Evolutionary conservation across 768 basidiomycete species (phyloP).

Genomic region (Dioszegia aurantiaca): DNA sequence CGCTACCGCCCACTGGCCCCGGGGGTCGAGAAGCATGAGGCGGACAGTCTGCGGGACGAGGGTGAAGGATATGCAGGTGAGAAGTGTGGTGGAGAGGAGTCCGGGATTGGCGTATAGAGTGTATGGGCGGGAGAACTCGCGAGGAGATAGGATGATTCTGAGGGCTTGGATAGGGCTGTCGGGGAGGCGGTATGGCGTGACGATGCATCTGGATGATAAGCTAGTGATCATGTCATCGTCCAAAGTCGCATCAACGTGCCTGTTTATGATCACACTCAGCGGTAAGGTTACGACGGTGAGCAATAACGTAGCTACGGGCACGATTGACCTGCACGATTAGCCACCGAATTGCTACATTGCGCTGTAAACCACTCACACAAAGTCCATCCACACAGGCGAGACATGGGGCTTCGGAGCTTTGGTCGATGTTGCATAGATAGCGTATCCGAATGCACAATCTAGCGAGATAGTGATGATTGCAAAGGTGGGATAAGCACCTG

Average conservation of each 20-base stretch:
- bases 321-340: no score
- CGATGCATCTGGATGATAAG: neutral
- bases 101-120: conserved; percentile 1
- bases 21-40: neutral
- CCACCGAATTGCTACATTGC: no score
- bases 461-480: no score
- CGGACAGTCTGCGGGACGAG: neutral
- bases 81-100: neutral
- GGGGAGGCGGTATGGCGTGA: neutral
- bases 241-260: neutral
- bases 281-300: neutral
- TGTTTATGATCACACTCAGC: neutral
- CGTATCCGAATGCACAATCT: no score
- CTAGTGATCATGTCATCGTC: neutral
- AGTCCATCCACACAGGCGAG: no score
- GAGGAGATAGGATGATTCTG: neutral
- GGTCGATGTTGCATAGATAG: no score
- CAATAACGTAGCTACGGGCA: neutral
- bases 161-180: neutral
- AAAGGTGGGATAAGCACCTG: neutral
- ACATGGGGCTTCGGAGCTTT: no score
- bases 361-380: no score
- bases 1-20: neutral
- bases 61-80: neutral
- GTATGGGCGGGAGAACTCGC: neutral